These are phyloP conservation scores for Malassezia psittaci DNA, from an alignment of 1,284 basidiomycete genomes.

Conservation along the genomic window DNA sequence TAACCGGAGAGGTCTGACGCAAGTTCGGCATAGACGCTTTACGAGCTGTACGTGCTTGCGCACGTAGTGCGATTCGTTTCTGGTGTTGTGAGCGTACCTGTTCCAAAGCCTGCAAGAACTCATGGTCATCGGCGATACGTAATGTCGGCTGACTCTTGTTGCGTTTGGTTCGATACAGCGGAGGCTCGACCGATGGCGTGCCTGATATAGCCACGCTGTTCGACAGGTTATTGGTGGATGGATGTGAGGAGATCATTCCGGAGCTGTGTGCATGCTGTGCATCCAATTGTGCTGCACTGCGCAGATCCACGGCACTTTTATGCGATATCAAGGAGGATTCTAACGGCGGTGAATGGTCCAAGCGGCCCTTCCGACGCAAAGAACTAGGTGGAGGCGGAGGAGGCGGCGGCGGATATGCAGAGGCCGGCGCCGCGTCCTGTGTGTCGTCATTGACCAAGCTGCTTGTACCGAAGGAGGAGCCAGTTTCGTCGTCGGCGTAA, in stretches of 20 bases:
- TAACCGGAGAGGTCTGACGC: constrained; percentile 1
- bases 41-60: constrained; percentile 9
- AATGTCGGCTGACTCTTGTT: constrained; percentile 38
- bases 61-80: constrained; percentile 23
- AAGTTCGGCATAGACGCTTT: constrained; percentile 18
- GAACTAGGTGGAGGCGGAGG: not conserved
- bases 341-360: not conserved
- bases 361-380: not conserved
- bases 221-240: not conserved
- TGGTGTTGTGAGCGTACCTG: constrained; percentile 27
- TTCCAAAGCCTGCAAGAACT: constrained; percentile 37
- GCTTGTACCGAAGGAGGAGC: not conserved
- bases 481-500: not conserved
- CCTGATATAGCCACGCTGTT: no score
- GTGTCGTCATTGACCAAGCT: not conserved
- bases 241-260: not conserved
- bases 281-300: not conserved
- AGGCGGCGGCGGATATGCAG: not conserved
- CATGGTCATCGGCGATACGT: constrained; percentile 35
- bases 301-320: constrained; percentile 2
- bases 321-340: not conserved
- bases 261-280: not conserved
- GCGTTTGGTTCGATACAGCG: constrained; percentile 17
- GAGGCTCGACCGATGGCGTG: not conserved
- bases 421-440: not conserved